Evolutionary conservation across 2,329 filamentous ascomycete species (phyloP), one percentile per base, ranked within the genome.

Genomic region (Hyphodiscus sp.): DNA sequence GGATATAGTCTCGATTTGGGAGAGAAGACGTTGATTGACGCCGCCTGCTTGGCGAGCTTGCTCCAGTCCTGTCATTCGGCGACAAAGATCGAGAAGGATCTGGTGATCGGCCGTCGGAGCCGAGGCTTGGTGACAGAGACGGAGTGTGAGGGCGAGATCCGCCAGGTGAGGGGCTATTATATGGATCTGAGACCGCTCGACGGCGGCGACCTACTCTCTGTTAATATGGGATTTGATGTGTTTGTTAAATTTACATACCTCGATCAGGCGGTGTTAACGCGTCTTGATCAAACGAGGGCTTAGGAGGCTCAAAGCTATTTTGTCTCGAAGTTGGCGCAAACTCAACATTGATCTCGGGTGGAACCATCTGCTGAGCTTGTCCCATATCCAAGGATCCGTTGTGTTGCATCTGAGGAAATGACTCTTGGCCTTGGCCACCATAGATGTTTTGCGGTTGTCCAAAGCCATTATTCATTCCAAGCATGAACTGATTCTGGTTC

Each of bases 311-410:
- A 66, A 88, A 86, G 61, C 77, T 82, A 50, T 76, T 80, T 63
- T 81, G 81, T 54, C 80, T 74, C 50, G 87, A 81, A 9, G 85
- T 85, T 20, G 91, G 91, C 16, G 91, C 91, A 69, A 89, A 91
- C 67, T 96, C 89, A 63, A 96, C 94, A 67, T 94, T 95, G 71
- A 96, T 96, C 49, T 91, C 89, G 0, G 91, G 91, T n/a, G 91
- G 89, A 2, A 86, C 87, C 85, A 95, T 94, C 61, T 87, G 80
- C 48, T 85, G 81, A 45, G 80, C 82, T 66, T 80, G 83, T 6
- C 82, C 81, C 67, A 88, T 80, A 53, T 91, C 87, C 29, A 71
- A 68, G 20, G 71, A 71, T n/a, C 70, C 68, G 20, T 68, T 73
- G 41, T 76, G 71, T 59, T 76, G 73, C 51, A 71, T 64, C 54